These are phyloP conservation scores for Boletus pseudo-olivaceus DNA, from an alignment of 768 basidiomycete genomes.

Conservation along the genomic window DNA sequence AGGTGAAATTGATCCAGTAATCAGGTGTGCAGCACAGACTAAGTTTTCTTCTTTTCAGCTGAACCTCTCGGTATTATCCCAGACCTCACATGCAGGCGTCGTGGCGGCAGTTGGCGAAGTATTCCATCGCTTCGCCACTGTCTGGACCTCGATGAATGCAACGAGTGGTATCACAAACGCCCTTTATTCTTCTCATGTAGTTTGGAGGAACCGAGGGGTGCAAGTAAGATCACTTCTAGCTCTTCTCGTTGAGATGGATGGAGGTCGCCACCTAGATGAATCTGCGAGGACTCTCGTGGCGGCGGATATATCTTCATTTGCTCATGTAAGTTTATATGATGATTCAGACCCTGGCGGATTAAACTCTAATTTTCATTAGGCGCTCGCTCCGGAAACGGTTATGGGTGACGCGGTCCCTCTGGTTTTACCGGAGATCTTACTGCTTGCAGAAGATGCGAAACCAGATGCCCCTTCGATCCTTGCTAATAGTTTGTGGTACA, in stretches of 20 bases:
- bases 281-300: slow-evolving; percentile 57
- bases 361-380: slow-evolving; percentile 24
- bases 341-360: not conserved
- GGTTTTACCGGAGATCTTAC: slow-evolving; percentile 58
- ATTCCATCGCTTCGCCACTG: slow-evolving; percentile 63
- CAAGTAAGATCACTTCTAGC: slow-evolving; percentile 64
- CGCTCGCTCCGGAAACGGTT: slow-evolving; percentile 38
- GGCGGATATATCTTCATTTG: slow-evolving; percentile 58
- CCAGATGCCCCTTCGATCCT: slow-evolving; percentile 64
- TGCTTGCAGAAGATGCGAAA: slow-evolving; percentile 57
- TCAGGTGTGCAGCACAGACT: not conserved
- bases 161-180: slow-evolving; percentile 52
- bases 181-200: slow-evolving; percentile 58
- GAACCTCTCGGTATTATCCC: slow-evolving; percentile 51
- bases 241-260: slow-evolving; percentile 63
- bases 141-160: slow-evolving; percentile 77
- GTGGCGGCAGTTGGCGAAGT: slow-evolving; percentile 65
- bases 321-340: slow-evolving; percentile 43
- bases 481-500: slow-evolving; percentile 78
- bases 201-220: slow-evolving; percentile 61
- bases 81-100: slow-evolving; percentile 48
- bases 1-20: slow-evolving; percentile 40
- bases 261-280: slow-evolving; percentile 51
- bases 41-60: slow-evolving; percentile 36
- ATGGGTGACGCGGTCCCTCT: slow-evolving; percentile 34